These are phyloP conservation scores for Pisolithus orientalis DNA, from an alignment of 768 basidiomycete species.

Conservation along the genomic window DNA sequence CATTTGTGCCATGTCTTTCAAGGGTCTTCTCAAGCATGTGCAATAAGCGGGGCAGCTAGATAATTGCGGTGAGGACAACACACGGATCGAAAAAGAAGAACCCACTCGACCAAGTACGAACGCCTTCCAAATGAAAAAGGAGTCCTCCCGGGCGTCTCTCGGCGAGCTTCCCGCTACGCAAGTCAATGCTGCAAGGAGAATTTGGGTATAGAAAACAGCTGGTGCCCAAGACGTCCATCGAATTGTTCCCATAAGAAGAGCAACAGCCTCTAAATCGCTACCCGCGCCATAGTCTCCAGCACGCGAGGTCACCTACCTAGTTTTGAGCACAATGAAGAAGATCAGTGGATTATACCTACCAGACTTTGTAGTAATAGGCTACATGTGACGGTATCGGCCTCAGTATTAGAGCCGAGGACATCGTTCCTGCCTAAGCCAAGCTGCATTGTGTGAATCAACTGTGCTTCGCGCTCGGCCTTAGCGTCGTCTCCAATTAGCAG, in stretches of 20 bases:
- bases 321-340: background rate
- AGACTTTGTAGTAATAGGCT: slow-evolving; percentile 56
- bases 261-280: slow-evolving; percentile 44
- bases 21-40: slow-evolving; percentile 48
- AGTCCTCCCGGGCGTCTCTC: slow-evolving; percentile 23
- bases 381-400: slow-evolving; percentile 60
- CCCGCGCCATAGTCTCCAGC: slow-evolving; percentile 61
- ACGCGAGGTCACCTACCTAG: slow-evolving; percentile 47
- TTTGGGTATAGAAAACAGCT: slow-evolving; percentile 59
- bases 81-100: slow-evolving; percentile 2
- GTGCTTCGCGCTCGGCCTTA: slow-evolving; percentile 63
- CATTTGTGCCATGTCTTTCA: slow-evolving; percentile 39
- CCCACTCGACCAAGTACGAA: slow-evolving; percentile 70
- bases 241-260: slow-evolving; percentile 48
- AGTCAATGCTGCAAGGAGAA: slow-evolving; percentile 56
- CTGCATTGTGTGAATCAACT: slow-evolving; percentile 62
- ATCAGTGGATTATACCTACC: slow-evolving; percentile 31
- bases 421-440: slow-evolving; percentile 53
- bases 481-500: slow-evolving; percentile 63
- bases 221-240: slow-evolving; percentile 62
- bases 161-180: slow-evolving; percentile 51
- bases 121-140: slow-evolving; percentile 53
- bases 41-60: slow-evolving; percentile 58
- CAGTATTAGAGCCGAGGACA: slow-evolving; percentile 49
- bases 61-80: slow-evolving; percentile 2